Percentiles rank a stretch among this genome's conserved stretches.
phyloP scores from a whole-genome alignment of 2,329 filamentous ascomycete species.

The Ascochyta fabae region DNA sequence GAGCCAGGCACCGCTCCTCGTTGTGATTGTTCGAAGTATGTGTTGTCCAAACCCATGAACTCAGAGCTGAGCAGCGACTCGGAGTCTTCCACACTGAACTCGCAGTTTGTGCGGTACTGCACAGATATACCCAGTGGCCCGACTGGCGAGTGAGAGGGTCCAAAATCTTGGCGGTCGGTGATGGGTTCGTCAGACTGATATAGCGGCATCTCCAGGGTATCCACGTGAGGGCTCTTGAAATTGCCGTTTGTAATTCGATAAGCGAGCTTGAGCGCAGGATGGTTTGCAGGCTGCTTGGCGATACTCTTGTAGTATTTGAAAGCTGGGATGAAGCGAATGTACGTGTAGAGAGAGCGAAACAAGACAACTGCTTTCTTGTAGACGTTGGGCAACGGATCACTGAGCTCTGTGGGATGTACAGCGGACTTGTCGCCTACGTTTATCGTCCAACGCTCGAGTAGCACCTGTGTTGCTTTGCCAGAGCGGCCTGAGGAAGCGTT shows the following conservation, averaged over 20 bases:
- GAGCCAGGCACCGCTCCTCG: constrained; percentile 69
- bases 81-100: constrained; percentile 88
- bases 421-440: constrained; percentile 70
- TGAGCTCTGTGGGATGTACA: constrained; percentile 63
- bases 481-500: constrained; percentile 58
- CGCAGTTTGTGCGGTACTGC: constrained; percentile 85
- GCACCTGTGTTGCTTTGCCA: constrained; percentile 68
- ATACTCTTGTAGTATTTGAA: constrained; percentile 83
- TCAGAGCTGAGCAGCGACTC: constrained; percentile 90
- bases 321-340: constrained; percentile 80
- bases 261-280: constrained; percentile 71
- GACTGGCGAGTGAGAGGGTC: constrained; percentile 83
- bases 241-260: constrained; percentile 78
- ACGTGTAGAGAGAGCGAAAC: constrained; percentile 86
- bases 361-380: constrained; percentile 98
- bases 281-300: constrained; percentile 70
- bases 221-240: constrained; percentile 60
- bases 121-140: constrained; percentile 83
- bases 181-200: constrained; percentile 61
- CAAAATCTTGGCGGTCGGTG: constrained; percentile 79
- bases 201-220: constrained; percentile 74
- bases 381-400: constrained; percentile 75
- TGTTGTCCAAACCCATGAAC: constrained; percentile 90
- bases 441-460: constrained; percentile 90
- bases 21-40: constrained; percentile 78